These are phyloP conservation scores for Aplosporella prunicola DNA, from an alignment of 2,329 filamentous ascomycete species.

Conservation along the genomic window DNA sequence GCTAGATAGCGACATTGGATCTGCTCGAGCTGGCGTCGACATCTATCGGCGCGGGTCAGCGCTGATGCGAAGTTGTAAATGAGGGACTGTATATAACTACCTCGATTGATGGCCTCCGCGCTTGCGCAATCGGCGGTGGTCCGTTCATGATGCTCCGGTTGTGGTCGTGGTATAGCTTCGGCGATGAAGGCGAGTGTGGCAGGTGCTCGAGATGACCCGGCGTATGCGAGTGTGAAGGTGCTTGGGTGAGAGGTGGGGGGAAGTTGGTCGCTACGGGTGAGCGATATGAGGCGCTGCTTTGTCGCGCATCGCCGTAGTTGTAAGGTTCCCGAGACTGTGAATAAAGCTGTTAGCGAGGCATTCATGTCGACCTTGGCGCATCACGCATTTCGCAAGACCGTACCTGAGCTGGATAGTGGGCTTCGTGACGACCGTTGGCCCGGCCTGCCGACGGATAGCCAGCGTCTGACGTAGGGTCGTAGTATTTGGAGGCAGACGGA, in stretches of 20 bases:
- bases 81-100: constrained; percentile 17
- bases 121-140: constrained; percentile 26
- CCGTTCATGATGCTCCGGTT: constrained; percentile 17
- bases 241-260: constrained; percentile 26
- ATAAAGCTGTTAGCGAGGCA: constrained; percentile 8
- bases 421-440: constrained; percentile 24
- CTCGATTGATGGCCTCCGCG: constrained; percentile 25
- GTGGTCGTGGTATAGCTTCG: constrained; percentile 22
- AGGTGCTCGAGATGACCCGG: constrained; percentile 25
- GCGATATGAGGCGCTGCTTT: constrained; percentile 26
- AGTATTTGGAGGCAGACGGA: constrained; percentile 37
- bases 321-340: constrained; percentile 26
- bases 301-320: constrained; percentile 24
- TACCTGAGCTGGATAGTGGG: constrained; percentile 26
- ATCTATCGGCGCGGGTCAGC: constrained; percentile 20
- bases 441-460: constrained; percentile 26
- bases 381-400: constrained; percentile 3
- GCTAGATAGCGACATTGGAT: constrained; percentile 94
- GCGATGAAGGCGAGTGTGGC: constrained; percentile 30
- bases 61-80: constrained; percentile 12
- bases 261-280: constrained; percentile 26
- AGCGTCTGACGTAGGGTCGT: constrained; percentile 41
- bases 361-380: constrained; percentile 8
- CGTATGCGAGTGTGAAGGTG: constrained; percentile 27
- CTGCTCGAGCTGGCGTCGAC: constrained; percentile 63